A percentile compares a stretch with the other conserved stretches of the same genome.
These are phyloP conservation scores for Boletus smithii DNA, from an alignment of 1,284 basidiomycete genomes.

Conservation along the genomic window DNA sequence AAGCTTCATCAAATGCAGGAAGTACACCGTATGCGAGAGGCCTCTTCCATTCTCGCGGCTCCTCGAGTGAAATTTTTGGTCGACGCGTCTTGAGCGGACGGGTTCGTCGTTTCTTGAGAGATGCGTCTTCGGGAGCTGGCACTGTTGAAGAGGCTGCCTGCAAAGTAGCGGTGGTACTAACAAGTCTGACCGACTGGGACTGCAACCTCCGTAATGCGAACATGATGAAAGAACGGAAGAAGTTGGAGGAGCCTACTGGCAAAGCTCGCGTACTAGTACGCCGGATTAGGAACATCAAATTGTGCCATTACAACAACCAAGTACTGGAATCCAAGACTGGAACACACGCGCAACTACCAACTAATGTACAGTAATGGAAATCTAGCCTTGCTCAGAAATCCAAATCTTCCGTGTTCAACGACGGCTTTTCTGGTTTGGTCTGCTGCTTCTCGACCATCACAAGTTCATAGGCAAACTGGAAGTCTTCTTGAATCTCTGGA, in stretches of 20 bases:
- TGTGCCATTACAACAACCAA: too few species aligned
- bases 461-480: conserved; percentile 34
- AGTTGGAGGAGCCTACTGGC: too few species aligned
- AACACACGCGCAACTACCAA: too few species aligned
- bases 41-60: conserved; percentile 61
- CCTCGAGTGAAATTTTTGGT: conserved; percentile 47
- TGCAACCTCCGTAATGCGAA: conserved; percentile 14
- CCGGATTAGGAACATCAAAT: too few species aligned
- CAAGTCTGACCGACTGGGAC: conserved; percentile 1
- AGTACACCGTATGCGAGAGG: conserved; percentile 65
- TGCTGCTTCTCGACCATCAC: conserved; percentile 24
- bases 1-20: conserved; percentile 81
- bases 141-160: conserved; percentile 3
- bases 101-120: conserved; percentile 3
- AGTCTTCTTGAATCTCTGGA: conserved; percentile 28
- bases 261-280: too few species aligned
- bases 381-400: conserved; percentile 26
- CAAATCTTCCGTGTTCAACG: conserved; percentile 33
- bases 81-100: conserved; percentile 34
- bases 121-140: not conserved
- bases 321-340: too few species aligned
- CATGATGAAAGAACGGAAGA: conserved; percentile 14
- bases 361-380: too few species aligned
- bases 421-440: conserved; percentile 21
- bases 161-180: conserved; percentile 6